These are phyloP conservation scores for Penicillium verhagenii DNA, from an alignment of 495 filamentous ascomycete species.

Conservation along the genomic window DNA sequence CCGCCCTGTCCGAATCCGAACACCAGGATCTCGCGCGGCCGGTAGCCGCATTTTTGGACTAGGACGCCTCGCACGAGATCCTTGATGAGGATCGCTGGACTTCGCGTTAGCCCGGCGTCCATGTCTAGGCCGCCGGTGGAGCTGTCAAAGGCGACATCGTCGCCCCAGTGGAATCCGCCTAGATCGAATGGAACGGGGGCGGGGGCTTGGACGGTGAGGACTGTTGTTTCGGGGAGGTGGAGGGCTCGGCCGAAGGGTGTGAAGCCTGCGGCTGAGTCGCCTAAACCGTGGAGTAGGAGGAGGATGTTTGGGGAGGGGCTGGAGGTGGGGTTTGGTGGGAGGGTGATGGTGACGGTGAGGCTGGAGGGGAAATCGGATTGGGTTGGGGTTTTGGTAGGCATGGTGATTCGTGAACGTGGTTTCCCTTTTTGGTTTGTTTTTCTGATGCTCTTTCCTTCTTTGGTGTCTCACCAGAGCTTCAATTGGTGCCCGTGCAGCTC, in stretches of 20 bases:
- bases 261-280: slow-evolving; percentile 72
- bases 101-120: slow-evolving; percentile 71
- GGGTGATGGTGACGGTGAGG: slow-evolving; percentile 45
- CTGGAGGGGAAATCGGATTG: slow-evolving; percentile 52
- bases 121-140: slow-evolving; percentile 65
- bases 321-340: slow-evolving; percentile 29
- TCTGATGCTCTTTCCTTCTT: not conserved
- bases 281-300: slow-evolving; percentile 86
- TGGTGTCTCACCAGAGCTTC: not conserved
- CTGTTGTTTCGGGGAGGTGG: slow-evolving; percentile 75
- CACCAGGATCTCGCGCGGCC: slow-evolving; percentile 64
- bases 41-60: slow-evolving; percentile 69
- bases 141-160: slow-evolving; percentile 72
- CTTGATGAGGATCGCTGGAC: slow-evolving; percentile 48
- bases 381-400: slow-evolving; percentile 38
- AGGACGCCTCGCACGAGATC: slow-evolving; percentile 61
- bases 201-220: slow-evolving; percentile 73
- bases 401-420: no score
- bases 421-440: not conserved
- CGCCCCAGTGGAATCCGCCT: slow-evolving; percentile 87
- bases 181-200: slow-evolving; percentile 71
- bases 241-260: slow-evolving; percentile 68
- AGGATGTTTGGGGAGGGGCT: slow-evolving; percentile 66
- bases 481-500: slow-evolving; percentile 1
- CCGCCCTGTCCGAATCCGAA: slow-evolving; percentile 90